Evolutionary conservation across 2,329 filamentous ascomycete species (phyloP).

Genomic region (Aureobasidium uvarum): DNA sequence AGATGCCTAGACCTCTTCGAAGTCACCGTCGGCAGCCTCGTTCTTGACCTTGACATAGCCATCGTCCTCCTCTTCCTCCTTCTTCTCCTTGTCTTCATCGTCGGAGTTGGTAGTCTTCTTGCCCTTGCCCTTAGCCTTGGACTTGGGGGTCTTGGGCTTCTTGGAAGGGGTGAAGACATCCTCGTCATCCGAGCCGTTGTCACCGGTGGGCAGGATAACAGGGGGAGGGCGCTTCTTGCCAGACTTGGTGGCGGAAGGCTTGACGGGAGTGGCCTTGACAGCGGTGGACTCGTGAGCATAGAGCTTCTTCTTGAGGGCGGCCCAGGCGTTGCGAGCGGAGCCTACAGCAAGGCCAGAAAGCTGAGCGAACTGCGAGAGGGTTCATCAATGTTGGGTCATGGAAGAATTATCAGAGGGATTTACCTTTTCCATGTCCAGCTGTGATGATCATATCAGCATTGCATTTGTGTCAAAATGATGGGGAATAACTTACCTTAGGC

Average conservation of each 20-base stretch:
- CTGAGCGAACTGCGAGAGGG: conserved; percentile 28
- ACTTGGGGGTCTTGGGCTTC: conserved; percentile 31
- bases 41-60: conserved; percentile 13
- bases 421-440: conserved; percentile 34
- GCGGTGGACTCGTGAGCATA: background rate
- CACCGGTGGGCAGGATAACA: background rate
- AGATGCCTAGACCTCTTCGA: background rate
- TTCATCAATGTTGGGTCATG: background rate
- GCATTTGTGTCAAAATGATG: background rate
- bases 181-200: conserved; percentile 27
- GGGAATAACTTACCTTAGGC: conserved; percentile 31
- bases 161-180: conserved; percentile 31
- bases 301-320: conserved; percentile 39
- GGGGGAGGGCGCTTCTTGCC: conserved; percentile 18
- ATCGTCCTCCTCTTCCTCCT: conserved; percentile 30
- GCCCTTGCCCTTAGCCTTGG: conserved; percentile 29
- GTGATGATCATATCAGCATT: background rate
- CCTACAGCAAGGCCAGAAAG: conserved; percentile 33
- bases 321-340: conserved; percentile 38
- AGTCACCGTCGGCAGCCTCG: background rate
- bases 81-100: conserved; percentile 29
- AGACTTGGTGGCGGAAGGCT: background rate
- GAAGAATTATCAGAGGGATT: background rate
- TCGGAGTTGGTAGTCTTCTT: conserved; percentile 26
- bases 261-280: background rate